phyloP scores from a whole-genome alignment of 148 eudicot genomes.

The Rhododendron vialii region DNA sequence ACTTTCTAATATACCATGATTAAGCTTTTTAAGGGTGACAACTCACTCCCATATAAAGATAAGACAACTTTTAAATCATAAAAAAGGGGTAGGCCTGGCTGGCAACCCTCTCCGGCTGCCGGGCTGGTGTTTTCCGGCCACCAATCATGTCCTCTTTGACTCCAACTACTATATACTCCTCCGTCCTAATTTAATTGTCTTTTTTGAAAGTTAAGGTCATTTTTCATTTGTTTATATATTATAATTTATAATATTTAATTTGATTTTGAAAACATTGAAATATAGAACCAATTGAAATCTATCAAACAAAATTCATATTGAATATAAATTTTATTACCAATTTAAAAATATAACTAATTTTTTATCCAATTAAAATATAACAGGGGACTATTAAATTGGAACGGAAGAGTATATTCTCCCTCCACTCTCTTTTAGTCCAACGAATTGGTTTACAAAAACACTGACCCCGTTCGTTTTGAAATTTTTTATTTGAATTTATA shows the following conservation, averaged over 20 bases:
- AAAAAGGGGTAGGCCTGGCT: not conserved
- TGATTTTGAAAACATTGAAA: no score
- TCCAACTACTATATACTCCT: not conserved
- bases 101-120: constrained; percentile 1
- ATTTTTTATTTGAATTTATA: no score
- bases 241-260: no score
- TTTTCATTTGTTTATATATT: no score
- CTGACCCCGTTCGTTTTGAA: not conserved
- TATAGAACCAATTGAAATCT: no score
- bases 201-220: no score
- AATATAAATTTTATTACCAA: no score
- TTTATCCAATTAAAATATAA: no score
- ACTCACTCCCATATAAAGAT: constrained; percentile 17
- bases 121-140: constrained; percentile 22
- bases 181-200: no score
- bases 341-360: no score
- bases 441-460: not conserved
- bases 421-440: not conserved
- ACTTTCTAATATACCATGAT: constrained; percentile 22
- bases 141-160: constrained; percentile 17
- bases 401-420: not conserved
- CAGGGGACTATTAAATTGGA: no score
- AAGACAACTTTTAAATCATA: constrained; percentile 8
- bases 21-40: constrained; percentile 20
- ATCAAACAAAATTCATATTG: no score